Conservation (phyloP, 192 early-diverging fungal genomes). For the Gryganskiella cystojenkinii region DNA sequence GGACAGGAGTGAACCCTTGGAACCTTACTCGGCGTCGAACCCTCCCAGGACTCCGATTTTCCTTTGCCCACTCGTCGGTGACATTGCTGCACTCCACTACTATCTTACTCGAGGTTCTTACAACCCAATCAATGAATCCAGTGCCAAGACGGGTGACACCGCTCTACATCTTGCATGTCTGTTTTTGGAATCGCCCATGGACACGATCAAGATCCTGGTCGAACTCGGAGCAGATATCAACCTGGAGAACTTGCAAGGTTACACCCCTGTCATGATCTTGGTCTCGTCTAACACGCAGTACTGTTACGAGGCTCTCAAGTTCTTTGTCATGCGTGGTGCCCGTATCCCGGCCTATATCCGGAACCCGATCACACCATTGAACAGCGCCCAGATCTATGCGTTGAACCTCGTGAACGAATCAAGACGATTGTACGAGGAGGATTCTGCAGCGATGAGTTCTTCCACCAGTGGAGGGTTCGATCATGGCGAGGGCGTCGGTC, state of each 20-base stretch:
- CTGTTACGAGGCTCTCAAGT: slow-evolving; percentile 48
- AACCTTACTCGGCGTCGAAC: slow-evolving; percentile 25
- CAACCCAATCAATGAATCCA: slow-evolving; percentile 51
- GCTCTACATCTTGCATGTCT: slow-evolving; percentile 46
- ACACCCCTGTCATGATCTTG: slow-evolving; percentile 48
- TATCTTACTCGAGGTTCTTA: slow-evolving; percentile 20
- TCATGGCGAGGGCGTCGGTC: too few species aligned
- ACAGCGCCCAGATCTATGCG: slow-evolving; percentile 44
- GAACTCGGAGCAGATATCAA: slow-evolving; percentile 51
- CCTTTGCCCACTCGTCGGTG: slow-evolving; percentile 45
- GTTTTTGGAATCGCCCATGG: slow-evolving; percentile 41
- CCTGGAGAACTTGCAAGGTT: slow-evolving; percentile 43
- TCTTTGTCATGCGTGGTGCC: slow-evolving; percentile 49
- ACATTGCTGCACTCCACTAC: slow-evolving; percentile 32
- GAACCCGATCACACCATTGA: slow-evolving; percentile 41
- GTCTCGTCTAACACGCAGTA: slow-evolving; percentile 49
- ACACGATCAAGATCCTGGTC: slow-evolving; percentile 41
- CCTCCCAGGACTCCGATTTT: slow-evolving; percentile 49
- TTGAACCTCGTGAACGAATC: slow-evolving; percentile 43
- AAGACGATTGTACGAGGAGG: neutral
- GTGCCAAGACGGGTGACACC: slow-evolving; percentile 38
- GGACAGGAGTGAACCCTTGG: neutral
- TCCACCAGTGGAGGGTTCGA: neutral
- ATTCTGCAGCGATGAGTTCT: neutral
- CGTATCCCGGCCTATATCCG: slow-evolving; percentile 45